Conservation (phyloP, 1,284 basidiomycete genomes). For the Rhodotorula glutinis region DNA sequence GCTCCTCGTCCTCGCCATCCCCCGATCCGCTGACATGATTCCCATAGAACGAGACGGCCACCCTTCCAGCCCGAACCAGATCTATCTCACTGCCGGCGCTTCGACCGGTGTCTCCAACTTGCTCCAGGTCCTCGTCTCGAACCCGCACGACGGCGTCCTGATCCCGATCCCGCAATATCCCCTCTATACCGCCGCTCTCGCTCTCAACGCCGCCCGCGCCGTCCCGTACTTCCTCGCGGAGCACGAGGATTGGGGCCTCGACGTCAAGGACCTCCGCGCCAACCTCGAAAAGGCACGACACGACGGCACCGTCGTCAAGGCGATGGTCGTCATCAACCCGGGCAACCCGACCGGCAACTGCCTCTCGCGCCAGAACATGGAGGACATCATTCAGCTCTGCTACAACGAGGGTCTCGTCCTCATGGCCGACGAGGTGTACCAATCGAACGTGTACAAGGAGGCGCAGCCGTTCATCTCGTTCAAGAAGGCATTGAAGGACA, state of each 20-base stretch:
- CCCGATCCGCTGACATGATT: neutral
- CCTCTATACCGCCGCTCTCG: slow-evolving; percentile 90
- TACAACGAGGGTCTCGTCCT: slow-evolving; percentile 80
- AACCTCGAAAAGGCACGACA: slow-evolving; percentile 66
- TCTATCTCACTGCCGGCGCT: slow-evolving; percentile 92
- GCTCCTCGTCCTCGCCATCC: neutral
- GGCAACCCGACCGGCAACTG: slow-evolving; percentile 91
- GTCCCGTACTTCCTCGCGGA: slow-evolving; percentile 90
- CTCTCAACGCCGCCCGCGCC: slow-evolving; percentile 74
- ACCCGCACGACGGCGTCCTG: slow-evolving; percentile 66
- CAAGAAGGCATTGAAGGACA: slow-evolving; percentile 73
- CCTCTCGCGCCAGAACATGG: slow-evolving; percentile 67
- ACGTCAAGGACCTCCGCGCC: slow-evolving; percentile 63
- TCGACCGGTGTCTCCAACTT: slow-evolving; percentile 87
- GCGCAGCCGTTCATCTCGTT: slow-evolving; percentile 81
- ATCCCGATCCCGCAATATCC: slow-evolving; percentile 99
- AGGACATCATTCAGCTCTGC: slow-evolving; percentile 71
- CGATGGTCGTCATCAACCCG: slow-evolving; percentile 91
- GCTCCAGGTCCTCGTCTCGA: slow-evolving; percentile 72
- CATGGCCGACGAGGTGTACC: slow-evolving; percentile 93
- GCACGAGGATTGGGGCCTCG: slow-evolving; percentile 78
- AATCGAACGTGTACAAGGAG: slow-evolving; percentile 75
- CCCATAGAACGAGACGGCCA: slow-evolving; percentile 77
- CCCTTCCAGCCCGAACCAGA: slow-evolving; percentile 75
- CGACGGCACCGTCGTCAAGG: slow-evolving; percentile 67